A percentile compares a stretch with the other conserved stretches of the same genome.
These are phyloP conservation scores for Pyricularia grisea DNA, from an alignment of 2,329 filamentous ascomycete species.

Conservation along the genomic window DNA sequence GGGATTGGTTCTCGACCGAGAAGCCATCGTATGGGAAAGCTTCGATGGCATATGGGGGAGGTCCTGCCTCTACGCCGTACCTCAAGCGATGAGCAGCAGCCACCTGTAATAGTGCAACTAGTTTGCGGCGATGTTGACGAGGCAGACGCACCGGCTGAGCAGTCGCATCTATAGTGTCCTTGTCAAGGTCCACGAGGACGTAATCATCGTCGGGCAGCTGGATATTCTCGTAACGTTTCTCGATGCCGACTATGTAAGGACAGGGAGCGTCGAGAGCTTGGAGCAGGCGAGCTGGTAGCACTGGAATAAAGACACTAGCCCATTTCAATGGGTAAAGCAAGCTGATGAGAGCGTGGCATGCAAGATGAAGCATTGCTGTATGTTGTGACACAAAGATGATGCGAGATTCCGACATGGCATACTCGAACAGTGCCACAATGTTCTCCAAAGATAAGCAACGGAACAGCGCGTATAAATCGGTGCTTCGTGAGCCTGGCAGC, in stretches of 20 bases:
- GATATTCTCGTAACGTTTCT: conserved; percentile 78
- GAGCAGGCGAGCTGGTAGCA: conserved; percentile 78
- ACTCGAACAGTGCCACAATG: conserved; percentile 87
- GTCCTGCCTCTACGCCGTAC: conserved; percentile 78
- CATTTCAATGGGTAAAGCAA: conserved; percentile 86
- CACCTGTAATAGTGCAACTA: conserved; percentile 77
- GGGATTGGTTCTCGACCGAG: conserved; percentile 71
- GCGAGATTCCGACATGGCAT: conserved; percentile 81
- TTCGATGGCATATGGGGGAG: conserved; percentile 87
- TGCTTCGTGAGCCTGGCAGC: conserved; percentile 81
- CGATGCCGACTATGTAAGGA: conserved; percentile 93
- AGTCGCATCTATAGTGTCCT: conserved; percentile 81
- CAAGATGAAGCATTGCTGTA: conserved; percentile 90
- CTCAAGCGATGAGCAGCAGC: conserved; percentile 84
- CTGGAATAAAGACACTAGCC: conserved; percentile 88
- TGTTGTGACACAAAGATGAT: conserved; percentile 96
- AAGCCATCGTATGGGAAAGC: conserved; percentile 87
- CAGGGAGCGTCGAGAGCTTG: conserved; percentile 91
- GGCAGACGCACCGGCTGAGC: conserved; percentile 69
- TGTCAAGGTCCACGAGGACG: conserved; percentile 87
- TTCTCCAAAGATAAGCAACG: conserved; percentile 83
- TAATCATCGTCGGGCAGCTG: conserved; percentile 92
- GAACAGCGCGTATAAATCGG: conserved; percentile 89
- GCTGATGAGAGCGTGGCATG: conserved; percentile 76
- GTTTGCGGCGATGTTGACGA: conserved; percentile 80